Base-by-base conservation (phyloP, 148 eudicot species). In the Mesembryanthemum crystallinum region DNA sequence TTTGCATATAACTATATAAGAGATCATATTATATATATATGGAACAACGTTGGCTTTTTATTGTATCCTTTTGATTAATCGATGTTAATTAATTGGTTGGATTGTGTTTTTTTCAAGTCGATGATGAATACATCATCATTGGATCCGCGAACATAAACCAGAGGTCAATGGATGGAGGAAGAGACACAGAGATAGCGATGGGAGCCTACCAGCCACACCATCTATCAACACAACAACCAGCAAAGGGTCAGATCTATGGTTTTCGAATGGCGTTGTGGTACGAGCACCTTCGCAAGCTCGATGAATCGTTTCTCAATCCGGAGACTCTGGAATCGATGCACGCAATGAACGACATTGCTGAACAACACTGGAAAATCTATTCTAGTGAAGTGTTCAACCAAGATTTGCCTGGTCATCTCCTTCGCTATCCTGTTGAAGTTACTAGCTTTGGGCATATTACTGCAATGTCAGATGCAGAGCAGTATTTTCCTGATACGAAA, bases 141-240 rank as follows among this genome's bases (percentile, higher is more conserved):
- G 69, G 69, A 65, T 65, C 69, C 0, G 69, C 69, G 25, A 65
- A 65, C 69, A 65, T 65, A 23, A 65, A 65, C 69, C 49, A 65
- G 49, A 65, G 69, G 17, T 65, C 69, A 65, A 65, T 65, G 69
- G 69, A 65, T n/a, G 69, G 69, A 35, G 69, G 47, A 21, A 65
- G 69, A 39, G 69, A 65, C 69, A 35, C 69, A 0, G 69, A 65
- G 42, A 65, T 65, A 65, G 69, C 69, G 13, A 65, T 65, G 69
- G 69, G 69, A 9, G 69, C 49, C 47, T 65, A 65, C 69, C 69
- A 65, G 27, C 69, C 69, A 21, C 20, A 37, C 49, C 69, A 65
- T 45, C 21, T 65, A 45, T 43, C 49, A 21, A 65, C 27, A 45
- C 18, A 15, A 25, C 49, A 65, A 35, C 49, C 69, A 37, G 69